Evolutionary conservation across 2,329 filamentous ascomycete genomes (phyloP), one percentile per base, ranked within the genome.

Genomic region (Apiospora arundinis): DNA sequence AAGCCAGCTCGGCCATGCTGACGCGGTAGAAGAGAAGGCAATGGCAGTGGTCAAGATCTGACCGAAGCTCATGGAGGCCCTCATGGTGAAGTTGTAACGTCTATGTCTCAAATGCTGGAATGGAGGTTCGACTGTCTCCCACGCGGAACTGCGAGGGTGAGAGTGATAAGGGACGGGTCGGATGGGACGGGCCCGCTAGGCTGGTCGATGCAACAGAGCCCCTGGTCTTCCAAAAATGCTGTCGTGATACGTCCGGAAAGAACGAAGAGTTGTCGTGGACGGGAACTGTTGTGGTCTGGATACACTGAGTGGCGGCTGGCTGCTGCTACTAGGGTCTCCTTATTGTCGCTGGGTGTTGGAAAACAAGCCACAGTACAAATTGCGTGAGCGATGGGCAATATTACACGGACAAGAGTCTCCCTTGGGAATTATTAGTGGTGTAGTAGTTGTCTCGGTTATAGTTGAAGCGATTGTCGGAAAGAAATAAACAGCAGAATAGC

Each of bases 1-100:
- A 48, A 90, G 80, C 85, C 86, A 90, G 73, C 79, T 81, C 25
- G 88, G 86, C 89, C 88, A 90, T 71, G 85, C 88, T 70, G 87
- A 84, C n/a, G 85, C 84, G 28, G 88, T 74, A 21, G 85, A 83
- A 11, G 86, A 81, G 69, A 90, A 80, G 44, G 89, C 85, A 60
- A 91, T 82, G 74, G 89, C 82, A 70, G 87, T 74, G 69, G 87
- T 84, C 75, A 88, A 80, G 75, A 85, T 77, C 63, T 85, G 83
- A 77, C 85, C 79, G 70, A 88, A 76, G 68, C 83, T 82, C 67
- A 80, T 80, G 74, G 85, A 81, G 73, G 85, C 80, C 83, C 83
- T 88, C 89, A 90, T 90, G 68, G 74, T 82, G 69, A 68, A 70
- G 69, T 70, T 71, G 11, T 68, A 48, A 90, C 90, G 69, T 74